Percentiles rank a stretch among this genome's conserved stretches.
Conservation (phyloP, 139 green algal genomes). For the Volvox reticuliferus region DNA sequence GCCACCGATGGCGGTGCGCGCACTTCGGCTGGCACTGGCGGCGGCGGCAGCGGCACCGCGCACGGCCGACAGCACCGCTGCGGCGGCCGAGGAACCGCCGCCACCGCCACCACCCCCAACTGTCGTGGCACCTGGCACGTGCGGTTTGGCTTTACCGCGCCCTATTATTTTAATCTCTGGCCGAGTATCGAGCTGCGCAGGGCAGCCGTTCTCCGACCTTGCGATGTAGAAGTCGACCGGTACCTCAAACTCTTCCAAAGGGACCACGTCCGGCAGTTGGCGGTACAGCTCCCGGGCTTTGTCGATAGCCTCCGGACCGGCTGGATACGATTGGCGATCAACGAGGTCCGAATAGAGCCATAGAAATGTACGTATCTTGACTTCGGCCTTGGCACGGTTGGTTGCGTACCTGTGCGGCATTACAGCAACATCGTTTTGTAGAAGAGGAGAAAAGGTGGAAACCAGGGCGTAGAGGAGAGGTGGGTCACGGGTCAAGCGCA, state of each 20-base stretch:
- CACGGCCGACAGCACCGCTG: background rate
- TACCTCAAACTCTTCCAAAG: constrained; percentile 46
- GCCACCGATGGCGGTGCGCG: background rate
- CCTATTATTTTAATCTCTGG: constrained; percentile 46
- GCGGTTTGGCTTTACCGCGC: constrained; percentile 42
- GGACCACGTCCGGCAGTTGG: constrained; percentile 10
- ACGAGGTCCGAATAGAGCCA: constrained; percentile 50
- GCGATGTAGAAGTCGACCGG: constrained; percentile 39
- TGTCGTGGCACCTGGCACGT: constrained; percentile 1
- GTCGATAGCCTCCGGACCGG: constrained; percentile 18
- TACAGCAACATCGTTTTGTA: background rate
- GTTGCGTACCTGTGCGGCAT: constrained; percentile 59
- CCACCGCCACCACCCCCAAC: background rate
- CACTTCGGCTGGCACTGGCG: background rate
- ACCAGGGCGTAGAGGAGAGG: too few species aligned
- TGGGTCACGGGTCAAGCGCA: too few species aligned
- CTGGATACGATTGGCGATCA: background rate
- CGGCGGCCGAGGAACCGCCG: constrained; percentile 14
- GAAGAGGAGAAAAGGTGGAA: background rate
- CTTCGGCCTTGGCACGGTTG: constrained; percentile 58
- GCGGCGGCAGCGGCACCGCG: background rate
- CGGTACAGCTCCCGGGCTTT: constrained; percentile 16
- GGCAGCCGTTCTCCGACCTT: background rate
- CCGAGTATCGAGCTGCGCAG: constrained; percentile 13
- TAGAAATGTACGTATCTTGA: constrained; percentile 55